Conservation (phyloP, 2,329 filamentous ascomycete species). For the Seiridium cupressi region DNA sequence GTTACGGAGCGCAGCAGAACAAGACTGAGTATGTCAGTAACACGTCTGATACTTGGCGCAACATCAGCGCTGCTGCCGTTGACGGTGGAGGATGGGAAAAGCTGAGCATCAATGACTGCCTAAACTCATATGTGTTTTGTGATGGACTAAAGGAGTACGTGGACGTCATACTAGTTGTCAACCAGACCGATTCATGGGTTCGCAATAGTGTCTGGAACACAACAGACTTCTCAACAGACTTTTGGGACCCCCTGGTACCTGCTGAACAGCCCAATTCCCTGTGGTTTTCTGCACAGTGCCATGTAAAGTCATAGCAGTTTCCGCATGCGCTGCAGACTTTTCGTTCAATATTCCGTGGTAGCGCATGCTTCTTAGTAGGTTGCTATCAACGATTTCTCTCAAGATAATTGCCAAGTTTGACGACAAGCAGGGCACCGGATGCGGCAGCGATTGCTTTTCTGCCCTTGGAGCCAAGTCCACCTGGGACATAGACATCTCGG, state of each 20-base stretch:
- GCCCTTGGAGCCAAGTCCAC: too few relatives aligned
- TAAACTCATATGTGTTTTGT: neutral
- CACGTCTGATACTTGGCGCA: neutral
- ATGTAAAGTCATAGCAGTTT: neutral
- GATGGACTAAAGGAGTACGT: neutral
- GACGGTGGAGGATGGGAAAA: neutral
- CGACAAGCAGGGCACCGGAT: too few relatives aligned
- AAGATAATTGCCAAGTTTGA: too few relatives aligned
- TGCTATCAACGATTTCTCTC: too few relatives aligned
- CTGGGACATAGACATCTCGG: too few relatives aligned
- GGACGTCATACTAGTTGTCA: neutral
- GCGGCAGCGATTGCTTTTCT: too few relatives aligned
- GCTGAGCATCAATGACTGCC: conserved; percentile 2
- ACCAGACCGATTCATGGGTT: conserved; percentile 17
- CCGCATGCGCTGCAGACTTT: too few relatives aligned
- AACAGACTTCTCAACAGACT: conserved; percentile 8
- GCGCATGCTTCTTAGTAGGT: too few relatives aligned
- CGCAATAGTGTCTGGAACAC: conserved; percentile 15
- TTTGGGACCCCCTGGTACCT: conserved; percentile 17
- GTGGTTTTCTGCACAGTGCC: neutral
- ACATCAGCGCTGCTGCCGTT: neutral
- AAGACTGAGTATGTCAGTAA: too few relatives aligned
- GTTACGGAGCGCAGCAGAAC: too few relatives aligned
- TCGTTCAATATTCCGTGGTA: too few relatives aligned
- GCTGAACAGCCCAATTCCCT: neutral